Evolutionary conservation across 306 rosid species (phyloP), one percentile per base, ranked within the genome.

Genomic region (Macrotyloma uniflorum): DNA sequence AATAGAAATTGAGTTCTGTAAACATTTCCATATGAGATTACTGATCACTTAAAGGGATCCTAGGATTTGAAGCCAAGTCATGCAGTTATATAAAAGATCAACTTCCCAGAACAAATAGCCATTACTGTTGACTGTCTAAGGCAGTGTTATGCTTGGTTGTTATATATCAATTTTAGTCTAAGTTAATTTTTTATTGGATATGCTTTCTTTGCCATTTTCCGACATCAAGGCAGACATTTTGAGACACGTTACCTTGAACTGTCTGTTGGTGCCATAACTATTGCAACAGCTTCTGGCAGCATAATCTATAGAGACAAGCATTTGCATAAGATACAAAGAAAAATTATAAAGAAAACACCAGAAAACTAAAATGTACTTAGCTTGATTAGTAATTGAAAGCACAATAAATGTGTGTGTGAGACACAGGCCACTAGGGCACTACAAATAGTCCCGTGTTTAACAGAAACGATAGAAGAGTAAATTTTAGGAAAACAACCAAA

Each of bases 281-380:
- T 92, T 46, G 98, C 98, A 67, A 94, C 97, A 70, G 98, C 82
- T 88, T 94, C 98, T 8, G 98, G 98, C 92, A 92, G 83, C 98
- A 94, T 94, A 82, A 92, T 91, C 98, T 94, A 79, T 53, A 77
- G 46, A 67, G 73, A 77, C 43, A 78, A 62, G 89, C 73, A 85
- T 47, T 76, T 54, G 18, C 30, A 32, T 82, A 59, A 72, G 82
- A 76, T 35, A 49, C 38, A 20, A 18, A 55, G 58, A 57, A 40
- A 33, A 53, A 5, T 63, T 68, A 49, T 55, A 45, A 43, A 16
- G 35, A 73, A 69, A 72, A 66, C 26, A 50, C 26, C 61, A 28
- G 61, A 72, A 62, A n/a, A 36, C 67, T 36, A 16, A 64, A 36
- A 67, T 65, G 10, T 36, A 36, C 43, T 74, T 35, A 35, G 66